Evolutionary conservation across 352 stramenopile genomes (phyloP), one percentile per base, ranked within the genome.

Genomic region (Globisporangium orthogonon): DNA sequence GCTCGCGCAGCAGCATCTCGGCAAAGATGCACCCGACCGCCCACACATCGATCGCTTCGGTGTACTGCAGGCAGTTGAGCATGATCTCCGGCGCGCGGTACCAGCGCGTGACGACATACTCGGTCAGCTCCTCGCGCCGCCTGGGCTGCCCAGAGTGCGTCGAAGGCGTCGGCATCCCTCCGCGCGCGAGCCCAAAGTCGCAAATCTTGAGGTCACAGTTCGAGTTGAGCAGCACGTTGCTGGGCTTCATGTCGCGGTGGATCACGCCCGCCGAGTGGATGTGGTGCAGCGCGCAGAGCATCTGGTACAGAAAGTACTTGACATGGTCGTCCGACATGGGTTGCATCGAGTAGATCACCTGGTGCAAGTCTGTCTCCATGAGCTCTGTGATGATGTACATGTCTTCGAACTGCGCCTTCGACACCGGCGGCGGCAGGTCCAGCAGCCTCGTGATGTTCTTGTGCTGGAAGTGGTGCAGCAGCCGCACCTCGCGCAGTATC

Each of bases 1-100:
- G 95, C 67, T 98, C 98, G 41, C 97, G 81, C 40, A 89, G 65
- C 17, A 99, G 83, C 62, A 99, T 92, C 75, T 99, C 97, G 15
- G 92, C 97, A 65, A 99, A 98, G 60, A 99, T 99, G 66, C 97
- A 99, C 17, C 97, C 97, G 18, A 98, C 93, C 54, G 83, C 86
- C 93, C 93, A 98, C 15, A 98, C 67, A 64, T 98, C 93, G 56
- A 98, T 91, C 23, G 89, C 83, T 61, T 96, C 87, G 3, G 87
- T 95, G 71, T 99, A 99, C 39, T 98, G 75, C 44, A 98, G 80
- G 61, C 89, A 98, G 28, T 94, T 95, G 37, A 99, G 82, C 96
- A 99, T 98, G 63, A 98, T 95, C 69, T 98, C 92, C 0, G 93
- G 93, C 11, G 93, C 93, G 35, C 91, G 81, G 63, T 97, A 97